Evolutionary conservation across 2,329 filamentous ascomycete species (phyloP).

Genomic region (Fusarium secorum): DNA sequence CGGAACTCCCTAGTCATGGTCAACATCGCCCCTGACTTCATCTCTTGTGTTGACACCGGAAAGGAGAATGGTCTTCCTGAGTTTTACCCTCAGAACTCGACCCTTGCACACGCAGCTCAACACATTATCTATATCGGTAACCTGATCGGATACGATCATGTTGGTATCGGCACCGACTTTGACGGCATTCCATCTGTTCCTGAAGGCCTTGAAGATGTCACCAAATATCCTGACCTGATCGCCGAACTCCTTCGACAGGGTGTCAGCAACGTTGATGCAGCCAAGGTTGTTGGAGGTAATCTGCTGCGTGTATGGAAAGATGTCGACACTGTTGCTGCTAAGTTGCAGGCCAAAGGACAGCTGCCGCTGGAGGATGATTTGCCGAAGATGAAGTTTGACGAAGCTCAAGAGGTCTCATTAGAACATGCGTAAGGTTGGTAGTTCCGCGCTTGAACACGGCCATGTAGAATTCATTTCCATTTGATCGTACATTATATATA

Average conservation of each 20-base stretch:
- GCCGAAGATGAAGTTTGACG: conserved; percentile 20
- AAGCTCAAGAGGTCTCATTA: not conserved
- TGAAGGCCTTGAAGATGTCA: conserved; percentile 81
- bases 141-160: conserved; percentile 84
- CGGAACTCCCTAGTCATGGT: conserved; percentile 86
- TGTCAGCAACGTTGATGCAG: conserved; percentile 75
- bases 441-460: not conserved
- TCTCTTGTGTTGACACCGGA: conserved; percentile 73
- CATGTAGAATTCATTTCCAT: conserved; percentile 26
- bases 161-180: conserved; percentile 89
- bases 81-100: conserved; percentile 72
- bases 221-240: conserved; percentile 81
- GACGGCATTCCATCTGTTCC: conserved; percentile 77
- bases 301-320: conserved; percentile 84
- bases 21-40: conserved; percentile 84
- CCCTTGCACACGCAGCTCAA: conserved; percentile 77
- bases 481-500: conserved; percentile 45
- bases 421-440: not conserved
- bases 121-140: conserved; percentile 86
- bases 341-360: conserved; percentile 67
- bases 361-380: conserved; percentile 62
- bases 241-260: conserved; percentile 77
- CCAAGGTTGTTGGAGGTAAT: conserved; percentile 81
- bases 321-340: conserved; percentile 74
- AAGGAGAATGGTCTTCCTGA: conserved; percentile 72